Percentiles rank a stretch among this genome's conserved stretches.
Evolutionary conservation across 192 early-diverging fungal species (phyloP).

Genomic region (Linnemannia zychae): DNA sequence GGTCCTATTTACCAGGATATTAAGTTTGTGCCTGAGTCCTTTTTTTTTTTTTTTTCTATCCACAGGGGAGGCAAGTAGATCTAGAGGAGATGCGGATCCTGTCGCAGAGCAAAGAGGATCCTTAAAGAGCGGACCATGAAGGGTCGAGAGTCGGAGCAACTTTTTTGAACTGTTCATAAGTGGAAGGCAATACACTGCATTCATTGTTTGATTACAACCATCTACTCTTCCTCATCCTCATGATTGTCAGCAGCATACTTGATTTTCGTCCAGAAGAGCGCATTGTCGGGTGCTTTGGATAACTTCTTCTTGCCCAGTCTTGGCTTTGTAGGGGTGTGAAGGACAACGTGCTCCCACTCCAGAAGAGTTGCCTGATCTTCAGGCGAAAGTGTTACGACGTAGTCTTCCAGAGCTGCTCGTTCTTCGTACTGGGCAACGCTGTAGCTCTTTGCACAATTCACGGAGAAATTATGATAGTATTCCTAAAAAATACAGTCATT

Average conservation of each 20-base stretch:
- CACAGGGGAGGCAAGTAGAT: too few species aligned
- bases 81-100: too few species aligned
- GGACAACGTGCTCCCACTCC: constrained; percentile 26
- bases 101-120: too few species aligned
- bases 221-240: constrained; percentile 12
- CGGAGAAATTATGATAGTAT: constrained; percentile 11
- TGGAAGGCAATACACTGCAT: too few species aligned
- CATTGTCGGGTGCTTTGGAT: constrained; percentile 10
- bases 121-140: too few species aligned
- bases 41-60: too few species aligned
- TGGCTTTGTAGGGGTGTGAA: constrained; percentile 15
- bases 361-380: not conserved
- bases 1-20: too few species aligned
- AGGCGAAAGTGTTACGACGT: not conserved
- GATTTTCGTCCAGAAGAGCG: constrained; percentile 7
- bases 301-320: constrained; percentile 6
- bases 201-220: too few species aligned
- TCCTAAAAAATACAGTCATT: constrained; percentile 12
- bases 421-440: constrained; percentile 6
- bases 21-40: too few species aligned
- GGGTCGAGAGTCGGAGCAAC: too few species aligned
- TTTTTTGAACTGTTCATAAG: too few species aligned
- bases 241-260: constrained; percentile 7
- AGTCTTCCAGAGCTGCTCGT: constrained; percentile 5
- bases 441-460: constrained; percentile 1